Evolutionary conservation across 2,329 filamentous ascomycete species (phyloP).

Genomic region (Fusarium verrucosum): DNA sequence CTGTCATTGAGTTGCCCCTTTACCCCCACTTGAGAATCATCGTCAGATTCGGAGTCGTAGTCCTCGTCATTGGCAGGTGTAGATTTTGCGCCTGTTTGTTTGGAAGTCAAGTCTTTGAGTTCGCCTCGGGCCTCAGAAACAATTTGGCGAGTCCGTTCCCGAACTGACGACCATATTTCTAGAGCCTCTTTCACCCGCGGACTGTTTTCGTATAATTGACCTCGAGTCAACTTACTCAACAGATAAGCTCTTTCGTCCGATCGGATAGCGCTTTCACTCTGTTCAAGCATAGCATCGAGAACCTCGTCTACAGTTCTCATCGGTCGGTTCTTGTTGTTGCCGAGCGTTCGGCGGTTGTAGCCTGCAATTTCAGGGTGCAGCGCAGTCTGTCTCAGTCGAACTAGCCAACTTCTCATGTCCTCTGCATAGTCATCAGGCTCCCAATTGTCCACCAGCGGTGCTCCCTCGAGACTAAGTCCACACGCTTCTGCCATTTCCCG

Average conservation of each 20-base stretch:
- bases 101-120: conserved; percentile 60
- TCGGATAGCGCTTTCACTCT: conserved; percentile 74
- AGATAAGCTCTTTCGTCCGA: conserved; percentile 75
- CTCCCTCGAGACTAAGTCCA: conserved; percentile 71
- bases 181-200: conserved; percentile 74
- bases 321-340: conserved; percentile 69
- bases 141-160: conserved; percentile 58
- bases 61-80: conserved; percentile 12
- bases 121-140: conserved; percentile 73
- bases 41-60: conserved; percentile 44
- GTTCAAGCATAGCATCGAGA: conserved; percentile 89
- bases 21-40: conserved; percentile 48
- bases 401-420: conserved; percentile 81
- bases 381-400: conserved; percentile 80
- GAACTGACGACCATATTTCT: conserved; percentile 71
- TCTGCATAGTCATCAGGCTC: conserved; percentile 71
- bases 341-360: conserved; percentile 70
- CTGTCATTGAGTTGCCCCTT: conserved; percentile 62
- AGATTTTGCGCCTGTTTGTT: conserved; percentile 1
- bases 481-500: conserved; percentile 77
- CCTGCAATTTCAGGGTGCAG: conserved; percentile 85
- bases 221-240: conserved; percentile 70
- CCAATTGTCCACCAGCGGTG: conserved; percentile 70
- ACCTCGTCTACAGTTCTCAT: conserved; percentile 87
- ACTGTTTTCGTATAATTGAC: conserved; percentile 82